Evolutionary conservation across 2,329 filamentous ascomycete genomes (phyloP), one percentile per base, ranked within the genome.

Genomic region (Penicillium olsonii): DNA sequence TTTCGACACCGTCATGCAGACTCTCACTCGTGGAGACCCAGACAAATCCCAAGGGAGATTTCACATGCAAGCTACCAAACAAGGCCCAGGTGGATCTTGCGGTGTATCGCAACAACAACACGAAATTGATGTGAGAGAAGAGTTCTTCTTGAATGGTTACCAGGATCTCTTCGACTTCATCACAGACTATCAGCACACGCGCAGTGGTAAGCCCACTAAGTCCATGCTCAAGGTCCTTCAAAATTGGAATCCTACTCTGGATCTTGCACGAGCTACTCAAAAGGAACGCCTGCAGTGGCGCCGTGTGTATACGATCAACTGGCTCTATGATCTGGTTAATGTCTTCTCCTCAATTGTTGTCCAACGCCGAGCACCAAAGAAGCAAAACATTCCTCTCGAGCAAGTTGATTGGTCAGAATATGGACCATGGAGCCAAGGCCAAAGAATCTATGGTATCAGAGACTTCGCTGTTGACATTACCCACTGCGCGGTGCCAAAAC

Each of bases 301-400:
- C 6, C 72, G 75, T 2, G 55, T 62, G 0, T 80, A 78, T 45
- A 78, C 73, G 2, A 77, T 81, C 51, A 78, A 75, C 50, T 53
- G 50, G 50, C 42, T 53, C 1, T 50, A 53, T 27, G 46, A 53
- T 45, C 55, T 81, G 5, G 74, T 80, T 54, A 79, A 78, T 42
- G 20, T 76, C 4, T 78, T 70, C 46, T 75, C 74, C 0, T 55
- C 62, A 4, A 59, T 72, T 47, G 71, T 76, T 68, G 26, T 42
- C 19, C 39, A 42, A 4, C 18, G 17, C 5, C 39, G 27, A 4
- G 20, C 39, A 14, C 14, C 12, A 4, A 4, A 19, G 14, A 19
- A 29, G n/a, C 26, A 42, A 12, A 31, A 2, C 6, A 42, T 22
- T 10, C 12, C 5, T 2, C 39, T 42, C 4, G 39, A 42, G 17